A percentile compares a stretch with the other conserved stretches of the same genome.
These are phyloP conservation scores for Fusarium tupiense DNA, from an alignment of 2,329 filamentous ascomycete species.

Conservation along the genomic window DNA sequence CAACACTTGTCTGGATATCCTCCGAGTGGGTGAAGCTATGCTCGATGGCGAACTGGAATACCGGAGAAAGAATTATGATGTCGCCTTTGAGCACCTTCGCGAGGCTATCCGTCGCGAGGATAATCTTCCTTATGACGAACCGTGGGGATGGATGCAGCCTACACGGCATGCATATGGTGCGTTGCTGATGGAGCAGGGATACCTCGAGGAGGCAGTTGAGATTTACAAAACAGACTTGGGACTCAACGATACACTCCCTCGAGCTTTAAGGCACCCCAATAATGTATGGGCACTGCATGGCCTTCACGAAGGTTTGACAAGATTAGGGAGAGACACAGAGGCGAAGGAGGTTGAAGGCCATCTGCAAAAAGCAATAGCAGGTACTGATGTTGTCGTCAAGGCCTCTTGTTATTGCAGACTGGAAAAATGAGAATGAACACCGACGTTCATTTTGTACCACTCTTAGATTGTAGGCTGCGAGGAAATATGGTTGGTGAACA, in stretches of 20 bases:
- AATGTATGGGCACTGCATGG: constrained; percentile 83
- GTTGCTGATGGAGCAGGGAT: constrained; percentile 72
- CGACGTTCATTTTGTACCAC: accelerated
- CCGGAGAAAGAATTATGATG: constrained; percentile 65
- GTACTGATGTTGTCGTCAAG: constrained; percentile 4
- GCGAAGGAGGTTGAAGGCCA: constrained; percentile 39
- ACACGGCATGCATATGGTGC: constrained; percentile 76
- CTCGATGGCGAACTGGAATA: constrained; percentile 80
- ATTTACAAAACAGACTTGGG: constrained; percentile 72
- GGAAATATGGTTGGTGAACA: background rate
- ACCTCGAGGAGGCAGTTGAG: constrained; percentile 62
- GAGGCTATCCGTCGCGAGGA: constrained; percentile 69
- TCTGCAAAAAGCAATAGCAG: background rate
- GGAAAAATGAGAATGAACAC: background rate
- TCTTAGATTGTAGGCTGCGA: accelerated
- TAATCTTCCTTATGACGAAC: constrained; percentile 74
- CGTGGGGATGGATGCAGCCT: constrained; percentile 84
- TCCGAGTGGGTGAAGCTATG: constrained; percentile 73
- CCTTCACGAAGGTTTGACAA: constrained; percentile 74
- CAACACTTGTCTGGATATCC: constrained; percentile 62
- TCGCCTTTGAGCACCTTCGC: constrained; percentile 68
- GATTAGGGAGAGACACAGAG: constrained; percentile 55
- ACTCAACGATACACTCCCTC: constrained; percentile 66
- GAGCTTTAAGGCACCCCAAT: constrained; percentile 73
- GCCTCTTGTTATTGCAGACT: constrained; percentile 24